Evolutionary conservation across 495 filamentous ascomycete genomes (phyloP).

Genomic region (Aspergillus taichungensis): DNA sequence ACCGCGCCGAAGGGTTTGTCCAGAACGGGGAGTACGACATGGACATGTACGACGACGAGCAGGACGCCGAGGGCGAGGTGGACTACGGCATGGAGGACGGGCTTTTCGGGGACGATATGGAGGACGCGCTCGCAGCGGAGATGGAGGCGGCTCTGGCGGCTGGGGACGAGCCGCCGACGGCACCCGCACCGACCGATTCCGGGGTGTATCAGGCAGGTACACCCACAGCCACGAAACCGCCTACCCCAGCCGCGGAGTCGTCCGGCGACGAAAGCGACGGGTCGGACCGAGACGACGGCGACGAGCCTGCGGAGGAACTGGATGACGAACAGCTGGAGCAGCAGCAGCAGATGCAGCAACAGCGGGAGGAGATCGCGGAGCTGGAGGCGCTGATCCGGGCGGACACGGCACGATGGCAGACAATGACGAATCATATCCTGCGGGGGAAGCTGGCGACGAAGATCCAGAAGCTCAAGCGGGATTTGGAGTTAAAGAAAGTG

Average conservation of each 20-base stretch:
- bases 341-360: constrained; percentile 39
- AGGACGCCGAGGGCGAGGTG: constrained; percentile 47
- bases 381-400: constrained; percentile 37
- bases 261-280: constrained; percentile 41
- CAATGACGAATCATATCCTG: constrained; percentile 36
- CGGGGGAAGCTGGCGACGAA: constrained; percentile 42
- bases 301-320: constrained; percentile 51
- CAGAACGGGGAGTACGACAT: constrained; percentile 33
- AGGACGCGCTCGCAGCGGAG: constrained; percentile 44
- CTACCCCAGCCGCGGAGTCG: constrained; percentile 33
- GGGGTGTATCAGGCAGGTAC: constrained; percentile 24
- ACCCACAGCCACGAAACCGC: constrained; percentile 25
- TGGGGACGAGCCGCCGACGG: constrained; percentile 3
- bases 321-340: constrained; percentile 45
- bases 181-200: constrained; percentile 1
- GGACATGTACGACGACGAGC: constrained; percentile 39
- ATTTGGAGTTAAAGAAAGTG: constrained; percentile 41
- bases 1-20: constrained; percentile 39
- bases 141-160: constrained; percentile 10
- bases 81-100: constrained; percentile 43
- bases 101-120: constrained; percentile 44
- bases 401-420: constrained; percentile 36
- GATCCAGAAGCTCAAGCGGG: constrained; percentile 39
- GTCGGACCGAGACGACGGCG: constrained; percentile 54
- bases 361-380: constrained; percentile 42